Evolutionary conservation across 495 filamentous ascomycete genomes (phyloP).

Genomic region (Penicillium paxilli): DNA sequence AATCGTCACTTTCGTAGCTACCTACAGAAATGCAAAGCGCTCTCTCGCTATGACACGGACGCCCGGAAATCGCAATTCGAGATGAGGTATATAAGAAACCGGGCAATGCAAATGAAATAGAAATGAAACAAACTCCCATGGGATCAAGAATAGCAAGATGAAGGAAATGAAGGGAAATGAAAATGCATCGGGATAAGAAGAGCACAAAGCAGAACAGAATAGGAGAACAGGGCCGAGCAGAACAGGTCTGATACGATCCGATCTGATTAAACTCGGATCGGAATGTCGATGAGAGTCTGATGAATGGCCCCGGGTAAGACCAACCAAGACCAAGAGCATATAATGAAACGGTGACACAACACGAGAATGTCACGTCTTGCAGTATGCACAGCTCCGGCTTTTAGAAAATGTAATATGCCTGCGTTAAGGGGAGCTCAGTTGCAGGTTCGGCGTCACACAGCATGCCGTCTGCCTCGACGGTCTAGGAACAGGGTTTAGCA

Average conservation of each 20-base stretch:
- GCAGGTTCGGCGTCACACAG: slow-evolving; percentile 77
- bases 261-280: no score
- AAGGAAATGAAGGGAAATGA: not conserved
- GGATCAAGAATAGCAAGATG: no score
- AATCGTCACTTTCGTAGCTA: slow-evolving; percentile 20
- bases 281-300: no score
- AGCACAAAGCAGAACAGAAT: not conserved
- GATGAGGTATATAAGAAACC: slow-evolving; percentile 21
- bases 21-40: slow-evolving; percentile 4
- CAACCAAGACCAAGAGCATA: not conserved
- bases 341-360: not conserved
- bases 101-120: slow-evolving; percentile 4
- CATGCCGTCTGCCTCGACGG: slow-evolving; percentile 83
- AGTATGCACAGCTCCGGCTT: not conserved
- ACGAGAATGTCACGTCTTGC: not conserved
- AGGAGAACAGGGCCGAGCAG: no score
- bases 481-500: slow-evolving; percentile 17
- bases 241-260: no score
- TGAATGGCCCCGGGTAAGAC: no score
- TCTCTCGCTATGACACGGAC: slow-evolving; percentile 14
- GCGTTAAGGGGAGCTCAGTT: slow-evolving; percentile 71
- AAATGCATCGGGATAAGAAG: not conserved
- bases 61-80: slow-evolving; percentile 16
- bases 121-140: no score
- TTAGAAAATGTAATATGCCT: slow-evolving; percentile 79